Evolutionary conservation across 1,139 yeast species (phyloP), one percentile per base, ranked within the genome.

Genomic region (Yamadazyma taylorii): DNA sequence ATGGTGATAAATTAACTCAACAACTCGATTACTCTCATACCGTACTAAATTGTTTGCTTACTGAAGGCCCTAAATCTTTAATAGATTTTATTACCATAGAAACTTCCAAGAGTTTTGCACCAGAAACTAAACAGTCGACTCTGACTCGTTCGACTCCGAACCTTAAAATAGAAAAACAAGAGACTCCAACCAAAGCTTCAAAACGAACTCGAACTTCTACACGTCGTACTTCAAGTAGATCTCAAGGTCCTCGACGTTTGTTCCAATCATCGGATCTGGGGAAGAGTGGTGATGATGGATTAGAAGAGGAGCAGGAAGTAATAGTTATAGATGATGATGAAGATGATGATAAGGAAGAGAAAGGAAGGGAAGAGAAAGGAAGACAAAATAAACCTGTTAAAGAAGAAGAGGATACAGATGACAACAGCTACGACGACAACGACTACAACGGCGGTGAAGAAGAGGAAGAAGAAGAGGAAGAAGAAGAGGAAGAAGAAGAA

Each of bases 1-100:
- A 50, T 3, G 69, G 63, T 0, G 58, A 56, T 11, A 46, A 47
- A 19, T 55, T 73, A 34, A 57, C 37, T 15, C 13, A 15, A 13
- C 34, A 23, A 8, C 13, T 36, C 10, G 33, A 35, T 30, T 36
- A 23, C 17, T 4, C 26, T n/a, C 14, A 26, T 6, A 22, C 21
- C 3, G 21, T 27, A 14, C 5, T 21, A 9, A 35, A 22, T 4
- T 13, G 22, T 30, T 15, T 22, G 10, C 26, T 17, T 16, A 14
- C 17, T 8, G 17, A 12, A n/a, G 21, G 29, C 4, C 34, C 30
- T 11, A 27, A 27, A 16, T 10, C n/a, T 9, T 27, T 27, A 11
- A 15, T 27, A n/a, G 30, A 27, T 4, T 16, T 27, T 15, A 3
- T 27, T 10, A 16, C 19, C 5, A 15, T 12, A 12, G 28, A 12